Evolutionary conservation across 108 stramenopile genomes (phyloP), one percentile per base, ranked within the genome.

Genomic region (Chaetoceros tenuissimus): DNA sequence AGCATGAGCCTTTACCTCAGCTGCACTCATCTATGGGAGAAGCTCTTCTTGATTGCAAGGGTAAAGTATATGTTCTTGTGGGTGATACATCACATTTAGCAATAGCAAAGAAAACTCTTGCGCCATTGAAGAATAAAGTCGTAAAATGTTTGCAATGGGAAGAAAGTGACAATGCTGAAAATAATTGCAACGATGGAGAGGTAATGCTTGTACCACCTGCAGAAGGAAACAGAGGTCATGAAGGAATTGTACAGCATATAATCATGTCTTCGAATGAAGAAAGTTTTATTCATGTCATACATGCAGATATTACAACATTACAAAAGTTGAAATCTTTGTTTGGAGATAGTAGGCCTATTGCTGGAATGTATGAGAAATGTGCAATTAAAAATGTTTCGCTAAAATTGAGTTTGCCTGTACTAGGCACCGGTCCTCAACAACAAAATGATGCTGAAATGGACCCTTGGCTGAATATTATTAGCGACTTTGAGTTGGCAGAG

Each of bases 371-470:
- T 40, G 34, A 13, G 13, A 40, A 40, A 13, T 40, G 34, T 13
- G 34, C 13, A 5, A 40, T 5, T 40, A 10, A 5, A 5, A 40
- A 40, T 40, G 34, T 40, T 13, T 5, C 8, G 13, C 13, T 40
- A 13, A 40, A 40, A 40, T 40, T 44, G 47, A 45, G 22, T 72
- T 66, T 66, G 48, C 56, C 18, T 31, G 58, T 27, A 69, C 51
- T 44, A 45, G 67, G 44, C 61, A 72, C 43, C 48, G 22, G 23
- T 23, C 55, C 16, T 7, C 48, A 7, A n/a, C 65, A 72, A 25
- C 22, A 40, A 20, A 67, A 68, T 59, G 66, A 68, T 24, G 61
- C 66, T 3, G 71, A 63, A 55, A 68, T 67, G 66, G 71, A 72
- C 44, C 67, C 71, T 17, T 64, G 62, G 71, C 22, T 72, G 55